A percentile compares a stretch with the other conserved stretches of the same genome.
These are phyloP conservation scores for Myriosclerotinia curreyana DNA, from an alignment of 2,329 filamentous ascomycete genomes.

Conservation along the genomic window DNA sequence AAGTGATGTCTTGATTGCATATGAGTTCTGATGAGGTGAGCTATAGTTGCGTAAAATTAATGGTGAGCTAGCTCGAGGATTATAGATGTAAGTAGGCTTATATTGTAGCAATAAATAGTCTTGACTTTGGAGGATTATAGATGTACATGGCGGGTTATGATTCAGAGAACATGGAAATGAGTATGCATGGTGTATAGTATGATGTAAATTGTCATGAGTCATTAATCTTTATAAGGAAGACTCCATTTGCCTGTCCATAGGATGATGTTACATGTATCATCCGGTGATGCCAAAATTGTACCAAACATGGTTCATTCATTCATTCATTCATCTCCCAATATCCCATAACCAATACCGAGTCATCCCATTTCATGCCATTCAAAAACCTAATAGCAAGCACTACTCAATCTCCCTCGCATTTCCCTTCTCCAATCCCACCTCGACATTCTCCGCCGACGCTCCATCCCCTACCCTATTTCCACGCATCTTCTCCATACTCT, in stretches of 20 bases:
- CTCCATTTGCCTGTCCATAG: background rate
- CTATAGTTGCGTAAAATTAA: too few relatives aligned
- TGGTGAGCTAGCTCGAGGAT: too few relatives aligned
- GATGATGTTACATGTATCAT: background rate
- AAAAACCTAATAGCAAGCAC: too few relatives aligned
- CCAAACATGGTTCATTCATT: background rate
- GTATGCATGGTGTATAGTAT: background rate
- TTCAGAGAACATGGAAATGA: background rate
- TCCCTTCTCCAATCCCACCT: constrained; percentile 7
- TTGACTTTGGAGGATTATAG: too few relatives aligned
- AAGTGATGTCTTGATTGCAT: too few relatives aligned
- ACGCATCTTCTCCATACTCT: constrained; percentile 31
- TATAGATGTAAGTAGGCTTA: too few relatives aligned
- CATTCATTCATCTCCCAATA: background rate
- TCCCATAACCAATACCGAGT: background rate
- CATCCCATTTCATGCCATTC: too few relatives aligned
- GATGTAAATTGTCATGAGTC: background rate
- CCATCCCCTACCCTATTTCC: background rate
- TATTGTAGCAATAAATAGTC: too few relatives aligned
- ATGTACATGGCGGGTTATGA: too few relatives aligned
- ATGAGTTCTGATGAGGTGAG: too few relatives aligned
- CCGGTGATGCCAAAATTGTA: background rate
- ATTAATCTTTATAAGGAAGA: background rate
- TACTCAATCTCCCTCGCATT: background rate
- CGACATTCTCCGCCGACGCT: background rate